phyloP scores from a whole-genome alignment of 2,329 filamentous ascomycete species.

The Fusarium udum region DNA sequence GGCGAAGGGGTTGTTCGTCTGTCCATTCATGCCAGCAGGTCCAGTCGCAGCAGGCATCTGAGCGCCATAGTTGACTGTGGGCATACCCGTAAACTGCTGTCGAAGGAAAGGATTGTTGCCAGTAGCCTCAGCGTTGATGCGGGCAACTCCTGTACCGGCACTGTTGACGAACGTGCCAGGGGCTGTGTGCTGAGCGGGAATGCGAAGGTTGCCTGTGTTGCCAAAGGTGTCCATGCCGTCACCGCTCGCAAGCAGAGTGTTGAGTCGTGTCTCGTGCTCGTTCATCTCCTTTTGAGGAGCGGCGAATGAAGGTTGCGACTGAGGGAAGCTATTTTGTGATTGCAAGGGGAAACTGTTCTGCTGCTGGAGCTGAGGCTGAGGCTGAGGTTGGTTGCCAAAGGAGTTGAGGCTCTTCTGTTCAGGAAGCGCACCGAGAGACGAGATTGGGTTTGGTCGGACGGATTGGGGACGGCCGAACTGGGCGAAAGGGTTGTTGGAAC shows the following conservation, averaged over 20 bases:
- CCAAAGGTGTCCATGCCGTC: conserved; percentile 98
- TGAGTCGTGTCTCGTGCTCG: conserved; percentile 79
- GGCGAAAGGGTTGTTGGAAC: conserved; percentile 98
- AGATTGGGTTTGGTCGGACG: conserved; percentile 63
- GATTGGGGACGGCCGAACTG: conserved; percentile 71
- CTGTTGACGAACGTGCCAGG: conserved; percentile 97
- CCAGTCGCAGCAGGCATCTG: conserved; percentile 66
- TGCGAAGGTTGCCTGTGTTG: conserved; percentile 94
- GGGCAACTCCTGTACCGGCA: conserved; percentile 80
- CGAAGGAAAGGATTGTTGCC: conserved; percentile 91
- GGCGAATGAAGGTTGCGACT: conserved; percentile 44
- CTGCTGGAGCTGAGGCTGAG: conserved; percentile 53
- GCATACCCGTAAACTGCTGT: conserved; percentile 83
- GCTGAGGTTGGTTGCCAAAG: conserved; percentile 58
- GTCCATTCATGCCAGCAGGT: conserved; percentile 65
- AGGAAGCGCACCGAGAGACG: conserved; percentile 77
- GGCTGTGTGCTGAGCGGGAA: conserved; percentile 95
- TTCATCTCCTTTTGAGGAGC: conserved; percentile 64
- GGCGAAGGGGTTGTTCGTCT: conserved; percentile 69
- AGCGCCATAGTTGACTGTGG: conserved; percentile 63
- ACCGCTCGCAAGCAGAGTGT: conserved; percentile 83
- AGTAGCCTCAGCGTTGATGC: conserved; percentile 75
- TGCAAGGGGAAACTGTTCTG: conserved; percentile 48
- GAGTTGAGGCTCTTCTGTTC: conserved; percentile 81
- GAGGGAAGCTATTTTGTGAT: conserved; percentile 48